Base-by-base conservation (phyloP, 331 rosid genomes). In the Spiraea crenata region DNA sequence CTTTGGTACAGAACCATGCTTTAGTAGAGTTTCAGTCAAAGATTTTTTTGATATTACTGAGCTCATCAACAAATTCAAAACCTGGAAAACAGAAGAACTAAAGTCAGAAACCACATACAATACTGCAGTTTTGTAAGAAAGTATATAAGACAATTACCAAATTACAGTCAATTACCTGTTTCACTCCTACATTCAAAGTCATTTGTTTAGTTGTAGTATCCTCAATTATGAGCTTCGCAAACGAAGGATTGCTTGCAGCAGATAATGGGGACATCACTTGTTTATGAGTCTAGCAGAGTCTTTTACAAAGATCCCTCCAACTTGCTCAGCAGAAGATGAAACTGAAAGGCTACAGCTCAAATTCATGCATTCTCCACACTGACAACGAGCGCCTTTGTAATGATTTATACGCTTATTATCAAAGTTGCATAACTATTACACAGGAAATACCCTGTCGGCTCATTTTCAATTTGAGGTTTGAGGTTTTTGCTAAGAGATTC, bases 361-460 rank as follows among this genome's bases (percentile, higher is more conserved):
- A 39, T 49, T 37, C 72, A 50, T 67, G 46, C 0, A n/a, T 38
- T 17, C 39, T 67, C 60, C 69, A 46, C 69, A 65, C 17, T 7
- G 40, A 46, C 56, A 65, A 25, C 17, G 55, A 17, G 7, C 69
- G 7, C 40, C 56, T 19, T 14, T 46, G 52, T 65, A 65, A 35
- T 46, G 56, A 46, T 56, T 65, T 46, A 65, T 3, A 3, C 4
- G n/a, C 12, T n/a, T 61, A 40, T 39, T 46, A 19, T 64, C 55
- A 14, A 46, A 64, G 69, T 14, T 61, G 35, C 66, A 61, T 16
- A n/a, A 61, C 34, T 61, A 4, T n/a, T 34, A 40, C 67, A 62
- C 15, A n/a, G 9, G 41, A 41, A 41, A 35, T 41, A 65, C 41
- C 25, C 4, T 3, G 0, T 3, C 1, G 1, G 4, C 25, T 20